Percentiles rank a stretch among this genome's conserved stretches.
Conservation (phyloP, 257 asterid genomes). For the Pogostemon cablin region DNA sequence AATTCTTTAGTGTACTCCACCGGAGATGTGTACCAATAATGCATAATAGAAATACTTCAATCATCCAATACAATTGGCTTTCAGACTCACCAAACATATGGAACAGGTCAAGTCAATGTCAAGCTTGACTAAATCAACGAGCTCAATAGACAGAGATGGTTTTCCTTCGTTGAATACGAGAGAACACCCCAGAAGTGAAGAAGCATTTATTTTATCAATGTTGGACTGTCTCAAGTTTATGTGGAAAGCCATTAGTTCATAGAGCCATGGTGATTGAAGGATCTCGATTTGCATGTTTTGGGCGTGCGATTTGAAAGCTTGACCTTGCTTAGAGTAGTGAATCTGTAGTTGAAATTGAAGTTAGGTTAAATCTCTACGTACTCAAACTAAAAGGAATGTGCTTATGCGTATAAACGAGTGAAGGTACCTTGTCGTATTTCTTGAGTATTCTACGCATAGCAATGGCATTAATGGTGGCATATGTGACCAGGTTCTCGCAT, state of each 20-base stretch:
- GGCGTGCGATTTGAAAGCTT: conserved; percentile 85
- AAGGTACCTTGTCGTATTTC: conserved; percentile 80
- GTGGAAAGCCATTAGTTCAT: conserved; percentile 89
- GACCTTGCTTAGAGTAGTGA: conserved; percentile 96
- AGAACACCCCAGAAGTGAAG: conserved; percentile 59
- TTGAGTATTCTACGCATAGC: conserved; percentile 92
- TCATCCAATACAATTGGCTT: conserved; percentile 1
- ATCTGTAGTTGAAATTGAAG: conserved; percentile 42
- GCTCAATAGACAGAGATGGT: conserved; percentile 78
- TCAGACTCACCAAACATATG: conserved; percentile 77
- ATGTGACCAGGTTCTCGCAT: conserved; percentile 73
- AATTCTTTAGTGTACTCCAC: conserved; percentile 14
- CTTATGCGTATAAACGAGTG: neutral
- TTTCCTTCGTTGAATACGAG: conserved; percentile 55
- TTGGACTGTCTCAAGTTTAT: conserved; percentile 60
- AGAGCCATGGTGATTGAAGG: conserved; percentile 96
- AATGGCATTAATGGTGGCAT: conserved; percentile 78
- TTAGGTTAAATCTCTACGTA: neutral
- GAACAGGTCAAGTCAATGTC: conserved; percentile 91
- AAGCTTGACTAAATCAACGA: conserved; percentile 74
- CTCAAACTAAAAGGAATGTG: neutral
- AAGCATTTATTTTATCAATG: conserved; percentile 37
- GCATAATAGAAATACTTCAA: neutral
- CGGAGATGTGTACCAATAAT: conserved; percentile 10
- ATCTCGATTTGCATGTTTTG: conserved; percentile 79